Evolutionary conservation across 2,329 filamentous ascomycete species (phyloP).

Genomic region (Penicillium sp.): DNA sequence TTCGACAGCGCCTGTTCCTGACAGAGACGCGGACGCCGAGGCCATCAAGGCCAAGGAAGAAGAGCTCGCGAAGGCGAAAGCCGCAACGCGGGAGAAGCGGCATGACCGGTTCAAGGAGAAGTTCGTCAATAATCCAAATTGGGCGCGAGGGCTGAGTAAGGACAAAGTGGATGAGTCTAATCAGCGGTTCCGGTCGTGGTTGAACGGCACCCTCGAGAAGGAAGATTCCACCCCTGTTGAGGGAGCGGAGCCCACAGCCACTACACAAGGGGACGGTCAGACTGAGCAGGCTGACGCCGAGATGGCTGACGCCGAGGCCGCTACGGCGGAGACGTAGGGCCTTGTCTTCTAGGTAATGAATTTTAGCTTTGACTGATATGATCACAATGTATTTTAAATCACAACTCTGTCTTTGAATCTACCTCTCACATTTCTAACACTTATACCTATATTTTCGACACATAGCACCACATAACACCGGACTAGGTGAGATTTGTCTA

Average conservation of each 20-base stretch:
- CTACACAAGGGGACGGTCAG: slow-evolving; percentile 9
- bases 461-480: no score
- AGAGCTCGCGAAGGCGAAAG: slow-evolving; percentile 37
- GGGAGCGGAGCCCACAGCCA: slow-evolving; percentile 1
- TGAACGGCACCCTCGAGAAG: slow-evolving; percentile 36
- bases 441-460: no score
- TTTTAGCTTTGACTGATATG: no score
- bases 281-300: slow-evolving; percentile 31
- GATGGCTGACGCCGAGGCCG: slow-evolving; percentile 38
- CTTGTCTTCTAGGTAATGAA: no score
- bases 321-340: slow-evolving; percentile 22
- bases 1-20: slow-evolving; percentile 25
- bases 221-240: slow-evolving; percentile 20
- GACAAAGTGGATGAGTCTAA: slow-evolving; percentile 53
- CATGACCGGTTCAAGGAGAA: slow-evolving; percentile 54
- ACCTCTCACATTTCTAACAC: no score
- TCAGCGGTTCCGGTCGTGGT: slow-evolving; percentile 51
- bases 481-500: no score
- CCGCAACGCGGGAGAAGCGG: slow-evolving; percentile 44
- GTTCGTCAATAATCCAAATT: slow-evolving; percentile 55
- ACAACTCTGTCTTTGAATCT: no score
- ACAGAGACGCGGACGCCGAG: slow-evolving; percentile 22
- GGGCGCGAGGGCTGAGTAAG: slow-evolving; percentile 53
- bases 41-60: slow-evolving; percentile 31
- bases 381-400: no score